A percentile compares a stretch with the other conserved stretches of the same genome.
Evolutionary conservation across 2,329 filamentous ascomycete genomes (phyloP).

Genomic region (Colletotrichum lini): DNA sequence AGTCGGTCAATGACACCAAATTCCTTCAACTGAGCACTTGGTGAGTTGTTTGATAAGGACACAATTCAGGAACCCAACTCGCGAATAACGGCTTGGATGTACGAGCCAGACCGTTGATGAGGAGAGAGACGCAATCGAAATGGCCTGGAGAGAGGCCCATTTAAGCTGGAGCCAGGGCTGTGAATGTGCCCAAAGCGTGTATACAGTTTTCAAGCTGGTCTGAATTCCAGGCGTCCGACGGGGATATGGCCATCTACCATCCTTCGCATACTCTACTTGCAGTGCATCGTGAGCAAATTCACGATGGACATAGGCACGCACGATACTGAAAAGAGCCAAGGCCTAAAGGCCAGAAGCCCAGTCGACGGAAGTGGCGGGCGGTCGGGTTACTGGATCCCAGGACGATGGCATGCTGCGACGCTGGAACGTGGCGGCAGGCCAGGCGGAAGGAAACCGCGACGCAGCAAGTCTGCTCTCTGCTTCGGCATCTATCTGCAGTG

Average conservation of each 20-base stretch:
- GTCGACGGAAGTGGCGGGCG: neutral
- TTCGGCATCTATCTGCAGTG: constrained; percentile 13
- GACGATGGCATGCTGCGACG: constrained; percentile 10
- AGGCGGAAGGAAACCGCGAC: neutral
- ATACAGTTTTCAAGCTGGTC: constrained; percentile 29
- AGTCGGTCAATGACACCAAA: neutral
- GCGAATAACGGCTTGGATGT: no score
- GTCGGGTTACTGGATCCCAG: neutral
- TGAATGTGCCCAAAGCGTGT: constrained; percentile 26
- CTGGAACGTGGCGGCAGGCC: constrained; percentile 11
- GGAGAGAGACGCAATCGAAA: constrained; percentile 8
- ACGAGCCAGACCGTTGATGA: neutral
- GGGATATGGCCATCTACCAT: constrained; percentile 11
- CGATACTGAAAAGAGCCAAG: neutral
- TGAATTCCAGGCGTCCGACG: constrained; percentile 8
- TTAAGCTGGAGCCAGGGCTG: neutral
- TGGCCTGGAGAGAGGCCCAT: neutral
- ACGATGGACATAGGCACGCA: neutral
- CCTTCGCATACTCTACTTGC: neutral
- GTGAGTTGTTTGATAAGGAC: neutral
- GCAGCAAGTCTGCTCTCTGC: constrained; percentile 15
- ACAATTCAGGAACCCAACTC: neutral
- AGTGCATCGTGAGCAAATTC: constrained; percentile 3
- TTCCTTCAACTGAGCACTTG: neutral
- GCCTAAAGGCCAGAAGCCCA: neutral